Percentiles rank a stretch among this genome's conserved stretches.
These are phyloP conservation scores for Botryotinia narcissicola DNA, from an alignment of 2,329 filamentous ascomycete genomes.

Conservation along the genomic window DNA sequence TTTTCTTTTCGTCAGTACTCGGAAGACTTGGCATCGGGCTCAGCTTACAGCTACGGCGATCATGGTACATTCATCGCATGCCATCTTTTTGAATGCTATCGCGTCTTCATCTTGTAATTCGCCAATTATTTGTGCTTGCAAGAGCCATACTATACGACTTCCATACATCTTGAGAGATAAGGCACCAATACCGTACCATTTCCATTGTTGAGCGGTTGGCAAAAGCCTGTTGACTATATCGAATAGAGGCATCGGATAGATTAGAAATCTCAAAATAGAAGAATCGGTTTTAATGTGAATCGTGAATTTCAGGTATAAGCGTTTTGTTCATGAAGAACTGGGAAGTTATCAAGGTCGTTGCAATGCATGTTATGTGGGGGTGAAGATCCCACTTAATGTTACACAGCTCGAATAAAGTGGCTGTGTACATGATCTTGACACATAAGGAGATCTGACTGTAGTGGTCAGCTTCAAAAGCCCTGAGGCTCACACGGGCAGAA, in stretches of 20 bases:
- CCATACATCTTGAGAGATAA: neutral
- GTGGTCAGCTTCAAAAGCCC: neutral
- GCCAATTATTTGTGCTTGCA: neutral
- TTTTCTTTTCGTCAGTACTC: neutral
- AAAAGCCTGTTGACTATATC: neutral
- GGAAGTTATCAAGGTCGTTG: neutral
- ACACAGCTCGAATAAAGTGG: neutral
- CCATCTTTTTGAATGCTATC: neutral
- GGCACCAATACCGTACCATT: neutral
- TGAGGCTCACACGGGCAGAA: neutral
- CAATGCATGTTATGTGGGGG: neutral
- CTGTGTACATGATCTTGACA: neutral
- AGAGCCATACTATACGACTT: neutral
- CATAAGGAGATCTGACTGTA: neutral
- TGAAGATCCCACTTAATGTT: neutral
- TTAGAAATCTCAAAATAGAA: too few species aligned
- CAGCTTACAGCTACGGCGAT: neutral
- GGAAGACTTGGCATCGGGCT: neutral
- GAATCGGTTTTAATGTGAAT: accelerated
- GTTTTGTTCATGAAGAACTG: neutral
- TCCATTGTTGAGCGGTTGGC: neutral
- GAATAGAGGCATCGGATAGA: neutral
- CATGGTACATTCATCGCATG: conserved; percentile 10
- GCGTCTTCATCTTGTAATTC: neutral
- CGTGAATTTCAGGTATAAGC: neutral